Evolutionary conservation across 2,329 filamentous ascomycete genomes (phyloP).

Genomic region (Pseudocercospora fijiensis): DNA sequence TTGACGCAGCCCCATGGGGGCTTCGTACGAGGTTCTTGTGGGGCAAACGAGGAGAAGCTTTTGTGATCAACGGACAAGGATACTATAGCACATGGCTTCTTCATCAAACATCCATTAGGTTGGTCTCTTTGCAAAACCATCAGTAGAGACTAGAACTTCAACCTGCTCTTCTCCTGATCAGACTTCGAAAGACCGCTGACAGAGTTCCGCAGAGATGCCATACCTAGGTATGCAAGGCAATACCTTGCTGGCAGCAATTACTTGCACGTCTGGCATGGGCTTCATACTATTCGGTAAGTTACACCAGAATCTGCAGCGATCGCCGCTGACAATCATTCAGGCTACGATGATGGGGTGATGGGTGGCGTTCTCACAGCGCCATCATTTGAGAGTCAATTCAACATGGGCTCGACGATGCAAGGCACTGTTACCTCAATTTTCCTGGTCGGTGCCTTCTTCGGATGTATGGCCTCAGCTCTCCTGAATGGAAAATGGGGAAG

Average conservation of each 20-base stretch:
- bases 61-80: neutral
- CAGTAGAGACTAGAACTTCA: neutral
- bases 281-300: neutral
- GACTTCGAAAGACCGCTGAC: neutral
- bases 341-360: neutral
- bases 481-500: conserved; percentile 10
- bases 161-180: neutral
- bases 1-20: neutral
- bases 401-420: neutral
- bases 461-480: conserved; percentile 5
- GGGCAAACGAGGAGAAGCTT: neutral
- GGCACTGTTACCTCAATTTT: conserved; percentile 8
- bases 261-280: neutral
- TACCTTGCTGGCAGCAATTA: neutral
- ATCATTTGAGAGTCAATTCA: neutral
- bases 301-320: neutral
- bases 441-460: conserved; percentile 7
- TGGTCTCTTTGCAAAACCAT: neutral
- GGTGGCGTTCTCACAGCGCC: neutral
- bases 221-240: neutral
- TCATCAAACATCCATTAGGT: neutral
- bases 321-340: neutral
- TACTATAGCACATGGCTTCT: neutral
- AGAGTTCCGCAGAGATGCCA: neutral
- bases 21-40: neutral